phyloP scores from a whole-genome alignment of 1,139 yeast genomes.

The Kodamaea ohmeri region DNA sequence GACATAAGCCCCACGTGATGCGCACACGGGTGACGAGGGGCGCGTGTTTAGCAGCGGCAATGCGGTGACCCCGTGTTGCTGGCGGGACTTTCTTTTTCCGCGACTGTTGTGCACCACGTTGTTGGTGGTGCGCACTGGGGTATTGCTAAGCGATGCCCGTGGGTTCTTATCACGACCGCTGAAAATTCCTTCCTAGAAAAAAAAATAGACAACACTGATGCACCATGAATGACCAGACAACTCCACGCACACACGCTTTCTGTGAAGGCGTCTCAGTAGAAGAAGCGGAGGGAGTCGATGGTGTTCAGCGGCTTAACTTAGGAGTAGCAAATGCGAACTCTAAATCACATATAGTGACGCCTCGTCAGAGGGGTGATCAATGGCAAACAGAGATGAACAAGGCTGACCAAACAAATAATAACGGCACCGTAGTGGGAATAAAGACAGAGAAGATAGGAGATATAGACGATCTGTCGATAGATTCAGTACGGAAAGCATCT shows the following conservation, averaged over 20 bases:
- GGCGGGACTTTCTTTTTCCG: background rate
- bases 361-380: too few relatives aligned
- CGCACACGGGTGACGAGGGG: constrained; percentile 1
- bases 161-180: constrained; percentile 4
- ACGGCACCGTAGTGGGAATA: too few relatives aligned
- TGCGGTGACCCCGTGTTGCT: constrained; percentile 1
- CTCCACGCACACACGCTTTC: constrained; percentile 1
- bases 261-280: background rate
- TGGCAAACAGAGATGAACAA: too few relatives aligned
- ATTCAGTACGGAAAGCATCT: too few relatives aligned
- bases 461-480: too few relatives aligned
- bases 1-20: background rate
- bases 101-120: constrained; percentile 6
- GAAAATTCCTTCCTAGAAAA: constrained; percentile 5
- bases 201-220: constrained; percentile 5
- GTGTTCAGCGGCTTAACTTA: background rate
- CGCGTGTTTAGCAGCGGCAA: constrained; percentile 2
- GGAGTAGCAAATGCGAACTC: background rate
- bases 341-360: too few relatives aligned
- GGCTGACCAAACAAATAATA: too few relatives aligned
- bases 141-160: background rate
- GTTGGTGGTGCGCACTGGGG: background rate
- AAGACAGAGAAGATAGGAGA: too few relatives aligned
- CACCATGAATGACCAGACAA: constrained; percentile 5
- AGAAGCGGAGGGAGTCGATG: background rate